A percentile compares a stretch with the other conserved stretches of the same genome.
These are phyloP conservation scores for Blastomyces emzantsi DNA, from an alignment of 2,329 filamentous ascomycete genomes.

Conservation along the genomic window DNA sequence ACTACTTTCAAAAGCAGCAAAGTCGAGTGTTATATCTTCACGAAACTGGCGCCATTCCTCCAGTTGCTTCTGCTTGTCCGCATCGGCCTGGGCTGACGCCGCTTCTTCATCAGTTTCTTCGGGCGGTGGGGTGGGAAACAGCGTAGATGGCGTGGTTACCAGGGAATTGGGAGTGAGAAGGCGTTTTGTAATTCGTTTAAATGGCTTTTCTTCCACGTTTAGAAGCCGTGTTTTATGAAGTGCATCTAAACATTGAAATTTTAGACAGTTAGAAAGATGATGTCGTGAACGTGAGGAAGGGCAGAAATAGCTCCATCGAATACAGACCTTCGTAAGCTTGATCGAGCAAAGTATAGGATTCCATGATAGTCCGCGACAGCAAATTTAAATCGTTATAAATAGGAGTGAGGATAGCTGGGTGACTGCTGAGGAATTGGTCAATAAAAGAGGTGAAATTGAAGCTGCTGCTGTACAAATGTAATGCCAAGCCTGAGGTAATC, in stretches of 20 bases:
- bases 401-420: background rate
- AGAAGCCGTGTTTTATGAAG: slow-evolving; percentile 82
- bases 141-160: slow-evolving; percentile 47
- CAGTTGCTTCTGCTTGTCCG: slow-evolving; percentile 42
- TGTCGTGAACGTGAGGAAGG: slow-evolving; percentile 10
- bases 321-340: slow-evolving; percentile 50
- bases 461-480: background rate
- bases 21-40: slow-evolving; percentile 79
- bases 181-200: slow-evolving; percentile 77
- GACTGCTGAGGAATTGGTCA: background rate
- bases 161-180: slow-evolving; percentile 61
- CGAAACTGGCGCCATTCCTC: slow-evolving; percentile 59
- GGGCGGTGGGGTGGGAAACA: slow-evolving; percentile 58
- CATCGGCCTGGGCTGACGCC: slow-evolving; percentile 35
- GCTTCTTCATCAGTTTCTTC: slow-evolving; percentile 43
- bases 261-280: background rate
- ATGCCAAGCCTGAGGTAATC: background rate
- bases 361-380: slow-evolving; percentile 33
- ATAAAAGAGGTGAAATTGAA: background rate
- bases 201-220: slow-evolving; percentile 84
- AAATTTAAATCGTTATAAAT: background rate
- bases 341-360: slow-evolving; percentile 58
- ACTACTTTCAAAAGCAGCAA: slow-evolving; percentile 76
- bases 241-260: slow-evolving; percentile 46
- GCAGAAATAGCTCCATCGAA: background rate